Base-by-base conservation (phyloP, 345 rosid genomes). In the Aurinia saxatilis region DNA sequence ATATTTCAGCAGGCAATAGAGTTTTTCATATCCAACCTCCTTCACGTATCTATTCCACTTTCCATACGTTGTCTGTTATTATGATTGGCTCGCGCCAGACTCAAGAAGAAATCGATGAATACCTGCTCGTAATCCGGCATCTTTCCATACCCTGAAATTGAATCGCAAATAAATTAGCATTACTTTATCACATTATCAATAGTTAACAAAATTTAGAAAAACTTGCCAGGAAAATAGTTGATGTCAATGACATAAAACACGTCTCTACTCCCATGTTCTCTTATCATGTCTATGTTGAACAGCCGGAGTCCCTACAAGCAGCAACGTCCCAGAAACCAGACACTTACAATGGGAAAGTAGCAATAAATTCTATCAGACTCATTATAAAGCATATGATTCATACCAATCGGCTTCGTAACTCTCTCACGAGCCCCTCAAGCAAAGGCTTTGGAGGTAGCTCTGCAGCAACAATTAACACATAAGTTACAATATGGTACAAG, bases 161-260 rank as follows among this genome's bases (percentile, higher is more conserved):
- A 42, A 7, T n/a, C 34, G 36, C 29, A 66, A 38, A 35, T 7
- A 35, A 15, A 27, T 23, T 36, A 57, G 12, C n/a, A 1, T 21
- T 14, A 63, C 17, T 15, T 36, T 14, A 40, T 19, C 66, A 15
- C 31, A 11, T 19, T 16, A 27, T 47, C 36, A 19, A 37, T 36
- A 11, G 1, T 33, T 18, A 41, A 47, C 5, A 3, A 17, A n/a
- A 15, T 10, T 8, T 0, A 2, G 16, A 17, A 13, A n/a, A 49
- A 82, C 91, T 77, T 80, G 73, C 96, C 95, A 59, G 96, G 95
- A 70, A 91, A 91, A 75, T 88, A 91, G 76, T 91, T 91, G 72
- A 88, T 91, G 84, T 91, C 95, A 17, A 91, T 83, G 55, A 88
- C 98, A 60, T 84, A 86, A 76, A 80, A 91, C 53, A 70, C 57